A percentile compares a stretch with the other conserved stretches of the same genome.
Evolutionary conservation across 176 grass and related monocot species (phyloP).

Genomic region (Oryza rufipogon): DNA sequence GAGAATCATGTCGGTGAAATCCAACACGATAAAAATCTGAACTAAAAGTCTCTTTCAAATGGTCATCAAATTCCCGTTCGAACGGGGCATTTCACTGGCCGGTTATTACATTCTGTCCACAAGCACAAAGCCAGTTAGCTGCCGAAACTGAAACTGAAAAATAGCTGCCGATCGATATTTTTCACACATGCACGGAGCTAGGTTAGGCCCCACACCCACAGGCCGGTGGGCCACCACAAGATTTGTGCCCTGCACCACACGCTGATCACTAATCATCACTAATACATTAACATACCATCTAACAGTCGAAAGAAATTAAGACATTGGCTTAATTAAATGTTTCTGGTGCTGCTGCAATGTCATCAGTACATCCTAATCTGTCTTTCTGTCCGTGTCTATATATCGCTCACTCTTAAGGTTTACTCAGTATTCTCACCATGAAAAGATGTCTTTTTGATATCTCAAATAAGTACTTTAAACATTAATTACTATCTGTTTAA

Average conservation of each 20-base stretch:
- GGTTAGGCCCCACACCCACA: not conserved
- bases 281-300: not conserved
- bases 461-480: not conserved
- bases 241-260: slow-evolving; percentile 5
- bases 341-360: not conserved
- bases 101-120: not conserved
- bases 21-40: not conserved
- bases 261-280: not conserved
- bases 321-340: not conserved
- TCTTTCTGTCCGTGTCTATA: not conserved
- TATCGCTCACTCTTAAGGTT: not conserved
- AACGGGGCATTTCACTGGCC: not conserved
- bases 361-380: slow-evolving; percentile 3
- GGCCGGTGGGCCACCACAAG: not conserved
- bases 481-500: not conserved
- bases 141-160: not conserved
- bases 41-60: not conserved
- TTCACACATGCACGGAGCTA: not conserved
- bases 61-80: not conserved
- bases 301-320: not conserved
- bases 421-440: not conserved
- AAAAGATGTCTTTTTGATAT: not conserved
- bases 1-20: not conserved
- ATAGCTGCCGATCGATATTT: slow-evolving; percentile 9
- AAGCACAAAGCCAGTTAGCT: no score